A percentile compares a stretch with the other conserved stretches of the same genome.
These are phyloP conservation scores for Penicillium crystallinum DNA, from an alignment of 495 filamentous ascomycete species.

Conservation along the genomic window DNA sequence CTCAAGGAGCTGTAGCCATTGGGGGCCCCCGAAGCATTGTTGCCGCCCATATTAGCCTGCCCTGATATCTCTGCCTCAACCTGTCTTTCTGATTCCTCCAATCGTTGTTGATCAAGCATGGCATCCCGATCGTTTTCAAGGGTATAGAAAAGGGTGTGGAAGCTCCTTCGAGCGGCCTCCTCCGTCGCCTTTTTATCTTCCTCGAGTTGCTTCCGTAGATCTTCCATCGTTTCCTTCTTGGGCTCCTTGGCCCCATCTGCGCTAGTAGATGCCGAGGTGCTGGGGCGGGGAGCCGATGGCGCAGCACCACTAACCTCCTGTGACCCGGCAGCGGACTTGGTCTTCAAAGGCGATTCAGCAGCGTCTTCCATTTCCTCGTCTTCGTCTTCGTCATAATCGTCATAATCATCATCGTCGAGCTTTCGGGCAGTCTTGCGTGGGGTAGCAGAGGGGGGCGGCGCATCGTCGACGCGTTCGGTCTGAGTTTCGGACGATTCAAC, in stretches of 20 bases:
- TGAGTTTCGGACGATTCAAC: conserved; percentile 25
- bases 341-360: conserved; percentile 52
- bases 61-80: conserved; percentile 89
- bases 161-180: conserved; percentile 81
- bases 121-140: conserved; percentile 90
- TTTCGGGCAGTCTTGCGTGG: conserved; percentile 60
- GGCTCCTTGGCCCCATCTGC: conserved; percentile 35
- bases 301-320: conserved; percentile 30
- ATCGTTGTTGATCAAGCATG: conserved; percentile 94
- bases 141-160: conserved; percentile 89
- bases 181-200: conserved; percentile 91
- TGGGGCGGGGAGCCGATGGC: conserved; percentile 26
- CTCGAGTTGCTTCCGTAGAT: conserved; percentile 87
- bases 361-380: conserved; percentile 58
- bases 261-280: conserved; percentile 23
- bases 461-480: conserved; percentile 36
- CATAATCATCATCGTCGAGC: conserved; percentile 76
- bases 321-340: conserved; percentile 47
- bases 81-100: conserved; percentile 94
- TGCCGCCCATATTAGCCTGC: conserved; percentile 48
- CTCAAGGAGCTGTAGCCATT: conserved; percentile 78
- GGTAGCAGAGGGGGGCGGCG: conserved; percentile 32
- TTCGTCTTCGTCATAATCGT: conserved; percentile 83
- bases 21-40: conserved; percentile 41
- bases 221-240: conserved; percentile 67